A percentile compares a stretch with the other conserved stretches of the same genome.
These are phyloP conservation scores for Ascochyta viciae-villosae DNA, from an alignment of 2,329 filamentous ascomycete species.

Conservation along the genomic window DNA sequence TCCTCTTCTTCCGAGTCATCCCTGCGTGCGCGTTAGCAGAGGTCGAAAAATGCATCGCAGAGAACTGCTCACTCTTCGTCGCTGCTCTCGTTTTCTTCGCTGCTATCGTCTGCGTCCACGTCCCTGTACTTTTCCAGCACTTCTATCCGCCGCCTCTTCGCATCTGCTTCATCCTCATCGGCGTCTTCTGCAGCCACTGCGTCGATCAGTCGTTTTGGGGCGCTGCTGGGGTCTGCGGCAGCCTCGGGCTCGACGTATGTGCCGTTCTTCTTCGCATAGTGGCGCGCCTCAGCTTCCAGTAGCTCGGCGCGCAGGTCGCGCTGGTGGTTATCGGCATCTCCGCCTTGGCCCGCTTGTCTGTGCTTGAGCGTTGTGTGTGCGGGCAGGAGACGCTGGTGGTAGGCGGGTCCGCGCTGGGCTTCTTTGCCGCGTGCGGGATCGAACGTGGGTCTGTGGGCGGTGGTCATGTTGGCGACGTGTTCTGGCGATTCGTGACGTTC, in stretches of 20 bases:
- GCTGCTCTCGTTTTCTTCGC: conserved; percentile 60
- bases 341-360: conserved; percentile 87
- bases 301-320: conserved; percentile 91
- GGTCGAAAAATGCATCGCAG: neutral
- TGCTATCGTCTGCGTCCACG: conserved; percentile 78
- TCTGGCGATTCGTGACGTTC: neutral
- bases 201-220: conserved; percentile 71
- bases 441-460: conserved; percentile 86
- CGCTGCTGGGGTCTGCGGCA: conserved; percentile 48
- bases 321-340: conserved; percentile 71
- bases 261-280: conserved; percentile 85
- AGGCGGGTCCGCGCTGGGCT: conserved; percentile 88
- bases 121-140: conserved; percentile 88
- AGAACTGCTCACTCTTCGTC: conserved; percentile 61
- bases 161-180: conserved; percentile 73
- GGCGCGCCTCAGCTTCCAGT: conserved; percentile 83
- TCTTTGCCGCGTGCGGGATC: conserved; percentile 97
- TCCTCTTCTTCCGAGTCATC: conserved; percentile 63
- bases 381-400: conserved; percentile 93
- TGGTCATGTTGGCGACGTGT: conserved; percentile 51
- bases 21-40: conserved; percentile 30
- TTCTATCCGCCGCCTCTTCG: conserved; percentile 74
- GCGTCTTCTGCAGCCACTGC: conserved; percentile 50
- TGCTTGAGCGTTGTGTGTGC: conserved; percentile 90
- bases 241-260: conserved; percentile 59